Conservation (phyloP, 768 basidiomycete genomes). For the Pleurotus tuoliensis region DNA sequence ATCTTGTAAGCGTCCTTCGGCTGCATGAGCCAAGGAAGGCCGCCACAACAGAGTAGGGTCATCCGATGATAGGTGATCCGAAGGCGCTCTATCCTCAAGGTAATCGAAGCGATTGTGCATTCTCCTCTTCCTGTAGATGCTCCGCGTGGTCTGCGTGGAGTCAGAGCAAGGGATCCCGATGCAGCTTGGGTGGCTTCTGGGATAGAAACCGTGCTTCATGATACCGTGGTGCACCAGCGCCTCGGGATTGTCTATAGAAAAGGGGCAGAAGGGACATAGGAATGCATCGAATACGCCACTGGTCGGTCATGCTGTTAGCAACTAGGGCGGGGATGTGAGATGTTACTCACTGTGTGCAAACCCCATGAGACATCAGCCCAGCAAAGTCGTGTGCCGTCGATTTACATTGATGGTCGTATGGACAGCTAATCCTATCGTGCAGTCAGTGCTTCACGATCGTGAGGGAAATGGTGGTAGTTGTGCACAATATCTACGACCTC, state of each 20-base stretch:
- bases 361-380: neutral
- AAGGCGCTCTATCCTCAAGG: too few species aligned
- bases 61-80: neutral
- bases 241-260: neutral
- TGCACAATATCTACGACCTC: too few species aligned
- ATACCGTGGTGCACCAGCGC: neutral
- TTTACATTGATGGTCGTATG: neutral
- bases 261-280: constrained; percentile 1
- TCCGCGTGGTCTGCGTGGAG: neutral
- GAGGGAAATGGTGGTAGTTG: too few species aligned
- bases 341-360: neutral
- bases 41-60: neutral
- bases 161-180: neutral
- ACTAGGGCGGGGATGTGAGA: neutral
- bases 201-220: constrained; percentile 7
- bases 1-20: neutral
- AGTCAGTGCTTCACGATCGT: too few species aligned
- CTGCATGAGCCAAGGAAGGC: too few species aligned
- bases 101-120: too few species aligned
- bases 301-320: neutral
- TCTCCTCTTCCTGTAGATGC: neutral
- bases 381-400: neutral
- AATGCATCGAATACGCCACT: neutral
- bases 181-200: neutral
- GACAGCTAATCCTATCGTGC: neutral